Percentiles rank a stretch among this genome's conserved stretches.
These are phyloP conservation scores for Salix caprea DNA, from an alignment of 345 rosid species.

Conservation along the genomic window DNA sequence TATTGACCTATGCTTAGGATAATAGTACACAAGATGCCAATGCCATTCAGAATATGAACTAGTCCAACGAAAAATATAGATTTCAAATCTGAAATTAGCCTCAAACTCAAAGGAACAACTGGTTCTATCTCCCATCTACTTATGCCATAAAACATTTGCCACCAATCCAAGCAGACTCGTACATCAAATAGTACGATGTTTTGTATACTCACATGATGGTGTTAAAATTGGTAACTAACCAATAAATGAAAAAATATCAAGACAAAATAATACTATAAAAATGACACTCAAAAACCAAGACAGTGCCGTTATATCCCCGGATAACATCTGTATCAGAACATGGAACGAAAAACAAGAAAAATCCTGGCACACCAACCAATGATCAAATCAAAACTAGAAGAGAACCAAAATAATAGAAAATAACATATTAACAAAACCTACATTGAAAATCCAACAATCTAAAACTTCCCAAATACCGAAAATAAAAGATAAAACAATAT, in stretches of 20 bases:
- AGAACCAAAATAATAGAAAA: neutral
- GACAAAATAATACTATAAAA: neutral
- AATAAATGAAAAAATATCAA: neutral
- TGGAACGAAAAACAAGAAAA: neutral
- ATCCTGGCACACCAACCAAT: neutral
- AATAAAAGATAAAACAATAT: slow-evolving; percentile 1
- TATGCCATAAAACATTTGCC: neutral
- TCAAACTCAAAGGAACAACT: neutral
- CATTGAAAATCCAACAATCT: slow-evolving; percentile 15
- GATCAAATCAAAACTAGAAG: neutral
- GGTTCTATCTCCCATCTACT: neutral
- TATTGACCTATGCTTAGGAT: neutral
- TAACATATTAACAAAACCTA: neutral
- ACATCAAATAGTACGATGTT: neutral
- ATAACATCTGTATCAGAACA: neutral
- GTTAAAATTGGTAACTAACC: neutral
- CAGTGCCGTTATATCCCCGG: neutral
- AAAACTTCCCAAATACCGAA: slow-evolving; percentile 15
- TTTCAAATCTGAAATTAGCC: slow-evolving; percentile 4
- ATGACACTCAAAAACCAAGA: neutral
- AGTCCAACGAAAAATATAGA: neutral
- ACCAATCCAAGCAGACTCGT: neutral
- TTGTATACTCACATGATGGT: neutral
- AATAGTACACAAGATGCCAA: neutral
- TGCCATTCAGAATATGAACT: neutral